phyloP scores from a whole-genome alignment of 495 filamentous ascomycete genomes.

The Chlorociboria aeruginascens region DNA sequence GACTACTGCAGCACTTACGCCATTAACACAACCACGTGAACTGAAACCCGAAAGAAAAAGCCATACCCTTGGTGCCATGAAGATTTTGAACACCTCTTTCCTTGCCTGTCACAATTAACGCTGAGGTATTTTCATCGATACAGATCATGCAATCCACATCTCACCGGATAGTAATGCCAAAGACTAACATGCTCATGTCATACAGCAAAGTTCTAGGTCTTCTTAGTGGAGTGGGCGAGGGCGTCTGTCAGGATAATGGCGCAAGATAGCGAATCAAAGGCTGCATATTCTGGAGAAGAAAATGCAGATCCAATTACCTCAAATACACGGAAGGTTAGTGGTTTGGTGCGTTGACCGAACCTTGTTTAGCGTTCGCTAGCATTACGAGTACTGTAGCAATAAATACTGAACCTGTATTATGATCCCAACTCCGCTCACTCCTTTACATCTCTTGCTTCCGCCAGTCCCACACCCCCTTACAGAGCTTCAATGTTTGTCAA shows the following conservation, averaged over 20 bases:
- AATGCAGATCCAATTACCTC: background rate
- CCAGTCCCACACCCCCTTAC: background rate
- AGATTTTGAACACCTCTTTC: no score
- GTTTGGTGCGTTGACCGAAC: background rate
- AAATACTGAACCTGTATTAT: background rate
- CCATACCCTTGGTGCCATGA: no score
- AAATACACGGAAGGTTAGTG: background rate
- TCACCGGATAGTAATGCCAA: no score
- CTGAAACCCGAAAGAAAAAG: background rate
- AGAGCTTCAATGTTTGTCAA: constrained; percentile 11
- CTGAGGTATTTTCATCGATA: no score
- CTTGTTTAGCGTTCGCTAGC: no score
- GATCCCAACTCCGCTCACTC: background rate
- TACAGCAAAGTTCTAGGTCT: background rate
- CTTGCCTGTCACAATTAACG: no score
- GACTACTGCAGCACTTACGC: constrained; percentile 1
- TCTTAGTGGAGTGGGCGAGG: background rate
- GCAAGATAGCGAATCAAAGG: background rate
- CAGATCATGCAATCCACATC: no score
- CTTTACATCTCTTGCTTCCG: background rate
- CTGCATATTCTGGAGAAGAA: background rate
- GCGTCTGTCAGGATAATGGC: background rate
- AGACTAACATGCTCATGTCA: background rate
- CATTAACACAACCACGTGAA: constrained; percentile 2
- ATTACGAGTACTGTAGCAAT: no score